Evolutionary conservation across 352 stramenopile genomes (phyloP), one percentile per base, ranked within the genome.

Genomic region (Phytophthora pinifolia): DNA sequence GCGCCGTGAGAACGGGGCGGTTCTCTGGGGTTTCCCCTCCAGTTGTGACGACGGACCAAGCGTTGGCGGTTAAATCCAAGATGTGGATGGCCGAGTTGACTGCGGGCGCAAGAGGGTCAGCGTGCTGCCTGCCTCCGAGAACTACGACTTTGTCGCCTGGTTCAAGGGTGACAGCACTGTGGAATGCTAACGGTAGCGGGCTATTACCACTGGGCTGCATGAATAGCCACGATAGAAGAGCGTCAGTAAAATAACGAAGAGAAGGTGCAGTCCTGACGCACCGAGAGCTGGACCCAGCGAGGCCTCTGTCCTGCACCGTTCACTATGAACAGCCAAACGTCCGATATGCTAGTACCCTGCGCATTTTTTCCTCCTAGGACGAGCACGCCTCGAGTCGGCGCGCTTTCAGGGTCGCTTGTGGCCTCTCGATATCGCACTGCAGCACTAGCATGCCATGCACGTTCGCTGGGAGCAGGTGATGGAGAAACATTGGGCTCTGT

Each of bases 401-500:
- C 15, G 7, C 20, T 59, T 18, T 60, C 74, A 5, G 44, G 27
- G 10, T 13, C 36, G 29, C 56, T 70, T 7, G 59, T 30, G 3
- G 43, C 33, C 18, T 57, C 47, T 14, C 15, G 27, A 54, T 56
- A 57, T 15, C 58, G 58, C 17, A 75, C 52, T 42, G 59, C 22
- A 51, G 54, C 33, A 46, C 62, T 62, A 8, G 65, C 63, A 37
- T 89, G 79, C 76, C 76, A 89, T 7, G 74, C 73, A 25, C 79
- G 65, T 17, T 49, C 54, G 7, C 27, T 42, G 13, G 60, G 60
- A 50, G 37, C 38, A 31, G 42, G 31, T 6, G 29, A 15, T 8
- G 37, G 30, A 17, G 59, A 35, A 39, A 46, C 45, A n/a, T 46
- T 62, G 20, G 59, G 41, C 47, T 64, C 35, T 6, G 25, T 43